Evolutionary conservation across 2,329 filamentous ascomycete species (phyloP), one percentile per base, ranked within the genome.

Genomic region (Aaosphaeria arxii): DNA sequence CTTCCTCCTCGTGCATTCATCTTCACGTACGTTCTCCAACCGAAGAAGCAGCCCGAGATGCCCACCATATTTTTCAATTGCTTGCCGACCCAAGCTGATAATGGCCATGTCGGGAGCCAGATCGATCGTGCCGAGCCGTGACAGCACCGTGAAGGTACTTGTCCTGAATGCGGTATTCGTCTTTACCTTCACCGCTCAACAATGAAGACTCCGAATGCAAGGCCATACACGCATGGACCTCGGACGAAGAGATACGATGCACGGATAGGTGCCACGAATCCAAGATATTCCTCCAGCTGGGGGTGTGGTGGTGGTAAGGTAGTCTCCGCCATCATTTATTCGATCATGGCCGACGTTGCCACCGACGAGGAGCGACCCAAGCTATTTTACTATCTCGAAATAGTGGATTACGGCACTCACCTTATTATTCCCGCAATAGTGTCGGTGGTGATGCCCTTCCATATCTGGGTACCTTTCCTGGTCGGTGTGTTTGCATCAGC

Each of bases 21-120:
- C 17, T 24, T 24, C 17, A 24, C 17, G 17, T 2, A 2, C 17
- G 17, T 24, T 24, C 17, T 24, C 17, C 17, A 24, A 42, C 88
- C 89, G 72, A 99, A 97, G 88, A 99, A 97, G 59, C 83, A 85
- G 30, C 94, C 94, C 6, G 89, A 89, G 54, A 99, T 90, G 53
- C 94, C 94, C 48, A 77, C 71, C 91, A 97, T 96, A 71, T 96
- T 94, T 77, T 96, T 95, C 86, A 99, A 89, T 72, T 97, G 90
- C 51, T 89, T 89, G 43, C 94, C 94, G 1, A 99, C 92, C 92
- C 45, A 99, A 76, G 63, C 90, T 96, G 52, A 99, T 79, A 66
- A 99, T 99, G 6, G 92, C 91, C 91, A 99, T 96, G 64, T 91
- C 84, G 3, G 86, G 83, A 31, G 96, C 82, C 36, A 97, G 85